Evolutionary conservation across 352 stramenopile species (phyloP), one percentile per base, ranked within the genome.

Genomic region (Phytophthora fragariae): DNA sequence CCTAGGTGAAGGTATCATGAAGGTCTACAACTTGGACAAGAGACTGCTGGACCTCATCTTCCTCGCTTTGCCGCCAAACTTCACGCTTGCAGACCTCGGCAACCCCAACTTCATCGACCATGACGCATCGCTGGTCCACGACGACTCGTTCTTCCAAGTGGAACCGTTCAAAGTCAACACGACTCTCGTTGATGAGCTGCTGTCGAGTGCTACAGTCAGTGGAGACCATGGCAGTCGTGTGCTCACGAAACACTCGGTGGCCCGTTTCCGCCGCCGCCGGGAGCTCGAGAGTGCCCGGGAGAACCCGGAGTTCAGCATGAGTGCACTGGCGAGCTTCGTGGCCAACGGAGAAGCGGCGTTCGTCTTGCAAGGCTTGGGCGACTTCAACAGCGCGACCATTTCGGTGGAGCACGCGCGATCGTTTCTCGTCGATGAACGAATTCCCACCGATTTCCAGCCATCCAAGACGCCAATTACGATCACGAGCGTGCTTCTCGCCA

Each of bases 41-140:
- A 69, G 55, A 15, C 44, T 76, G 37, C 53, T 76, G 5, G 58
- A 76, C 33, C 21, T 76, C 31, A 68, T 76, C 29, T 73, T 65
- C 53, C 52, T 55, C 15, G 65, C 57, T 10, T 35, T 76, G 21
- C 70, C 70, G 14, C 35, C 57, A 2, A 39, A 49, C 5, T 76
- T 92, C 56, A 82, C 84, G 31, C 72, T 93, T 0, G 69, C 76
- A 0, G 77, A 87, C 50, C 69, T 93, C 7, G 61, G 72, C 0
- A 60, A 76, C 27, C 85, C 88, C 75, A 83, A 90, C 29, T 89
- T 89, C 19, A 86, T 92, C 24, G 83, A 93, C 55, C 86, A 93
- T 63, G 86, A 93, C 52, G 84, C 81, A 4, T 93, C 86, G 11
- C 66, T 93, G 39, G 74, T 90, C 27, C 86, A 89, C 62, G 73